Evolutionary conservation across 306 rosid genomes (phyloP).

Genomic region (Crotalaria pallida): DNA sequence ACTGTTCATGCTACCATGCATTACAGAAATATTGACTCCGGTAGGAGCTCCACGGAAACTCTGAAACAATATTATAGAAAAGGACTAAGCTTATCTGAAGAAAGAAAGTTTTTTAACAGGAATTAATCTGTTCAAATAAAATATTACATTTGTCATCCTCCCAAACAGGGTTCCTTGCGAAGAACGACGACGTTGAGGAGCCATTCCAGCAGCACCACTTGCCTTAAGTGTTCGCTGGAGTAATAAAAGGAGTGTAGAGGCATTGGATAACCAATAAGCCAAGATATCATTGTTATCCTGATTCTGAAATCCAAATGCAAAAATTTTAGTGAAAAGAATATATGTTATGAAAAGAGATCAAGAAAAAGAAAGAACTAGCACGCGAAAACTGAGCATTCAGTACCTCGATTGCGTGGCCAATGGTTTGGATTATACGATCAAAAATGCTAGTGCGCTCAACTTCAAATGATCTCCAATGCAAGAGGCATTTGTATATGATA

Average conservation of each 20-base stretch:
- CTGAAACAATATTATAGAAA: constrained; percentile 21
- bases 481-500: constrained; percentile 49
- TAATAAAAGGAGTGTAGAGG: constrained; percentile 53
- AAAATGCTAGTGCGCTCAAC: constrained; percentile 57
- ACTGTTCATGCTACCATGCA: constrained; percentile 44
- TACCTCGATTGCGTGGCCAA: constrained; percentile 59
- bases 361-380: neutral
- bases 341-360: constrained; percentile 2
- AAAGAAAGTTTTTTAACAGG: neutral
- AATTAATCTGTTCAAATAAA: constrained; percentile 14
- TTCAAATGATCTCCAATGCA: constrained; percentile 71
- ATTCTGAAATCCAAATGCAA: constrained; percentile 34
- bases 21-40: constrained; percentile 42
- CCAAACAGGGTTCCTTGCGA: constrained; percentile 51
- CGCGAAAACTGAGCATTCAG: constrained; percentile 21
- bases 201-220: constrained; percentile 65
- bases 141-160: constrained; percentile 46
- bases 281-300: constrained; percentile 51
- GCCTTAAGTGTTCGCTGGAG: constrained; percentile 64
- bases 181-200: constrained; percentile 63
- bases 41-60: constrained; percentile 59
- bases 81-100: constrained; percentile 10
- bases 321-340: constrained; percentile 18
- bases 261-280: constrained; percentile 60
- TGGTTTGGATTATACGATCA: constrained; percentile 52